Base-by-base conservation (phyloP, 306 rosid genomes). In the Boehmeria nivea region DNA sequence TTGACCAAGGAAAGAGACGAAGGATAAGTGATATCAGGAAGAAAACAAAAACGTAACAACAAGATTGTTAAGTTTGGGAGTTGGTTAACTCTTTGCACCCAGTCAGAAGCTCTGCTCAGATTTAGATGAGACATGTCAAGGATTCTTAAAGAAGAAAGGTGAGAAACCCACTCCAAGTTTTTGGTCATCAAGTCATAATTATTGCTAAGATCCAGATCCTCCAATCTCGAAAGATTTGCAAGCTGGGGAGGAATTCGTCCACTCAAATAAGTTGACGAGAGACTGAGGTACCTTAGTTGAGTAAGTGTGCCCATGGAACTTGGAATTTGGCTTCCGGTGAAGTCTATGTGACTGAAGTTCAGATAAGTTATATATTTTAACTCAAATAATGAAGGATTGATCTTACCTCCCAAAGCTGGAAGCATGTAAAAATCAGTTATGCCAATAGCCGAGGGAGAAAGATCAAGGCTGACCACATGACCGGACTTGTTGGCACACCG, bases 21-120 rank as follows among this genome's bases (percentile, higher is more conserved):
- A n/a, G n/a, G n/a, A n/a, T n/a, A n/a, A n/a, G n/a, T n/a, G 23
- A 39, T 8, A 16, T 23, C 8, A 25, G 49, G 51, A 63, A 51
- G 68, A 4, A 13, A 0, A 27, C 49, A 63, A 0, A 0, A 0
- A 1, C 0, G 0, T 14, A 51, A 51, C 0, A 11, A 5, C 42
- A 39, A 23, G 20, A 22, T 12, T 38, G 18, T 25, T 6, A 62
- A 48, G 10, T 24, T n/a, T n/a, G 59, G 58, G 19, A 63, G 59
- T 17, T 25, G 3, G 8, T 2, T 63, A 17, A 63, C 31, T 12
- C 0, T 13, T 12, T 51, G 51, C 21, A 0, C 0, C 27, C 31
- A 51, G 4, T 63, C 59, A 42, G 0, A 25, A 18, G 21, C 16
- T n/a, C 0, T 0, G 16, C 14, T 31, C 23, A 45, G 7, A 7